Conservation (phyloP, 2,329 filamentous ascomycete genomes). For the Ophidiomyces ophidiicola region DNA sequence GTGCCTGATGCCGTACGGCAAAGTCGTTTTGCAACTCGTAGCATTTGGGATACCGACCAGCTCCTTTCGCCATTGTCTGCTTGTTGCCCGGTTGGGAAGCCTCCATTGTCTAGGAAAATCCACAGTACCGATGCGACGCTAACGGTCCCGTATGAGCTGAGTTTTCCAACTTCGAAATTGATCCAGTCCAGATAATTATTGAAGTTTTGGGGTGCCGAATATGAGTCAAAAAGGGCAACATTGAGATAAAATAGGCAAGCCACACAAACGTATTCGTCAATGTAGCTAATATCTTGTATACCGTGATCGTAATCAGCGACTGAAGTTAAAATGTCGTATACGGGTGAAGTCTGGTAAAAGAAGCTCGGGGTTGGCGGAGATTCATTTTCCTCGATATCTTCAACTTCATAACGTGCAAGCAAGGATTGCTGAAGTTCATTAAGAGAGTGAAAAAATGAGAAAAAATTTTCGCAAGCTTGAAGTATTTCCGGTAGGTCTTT, state of each 20-base stretch:
- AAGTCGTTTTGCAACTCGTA: conserved; percentile 23
- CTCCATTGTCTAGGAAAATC: conserved; percentile 24
- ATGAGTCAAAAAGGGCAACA: conserved; percentile 22
- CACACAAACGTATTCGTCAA: conserved; percentile 25
- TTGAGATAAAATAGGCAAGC: conserved; percentile 24
- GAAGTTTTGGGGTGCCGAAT: conserved; percentile 19
- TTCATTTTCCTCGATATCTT: not conserved
- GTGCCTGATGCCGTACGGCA: conserved; percentile 22
- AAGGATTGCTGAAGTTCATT: conserved; percentile 19
- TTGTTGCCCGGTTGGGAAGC: conserved; percentile 17
- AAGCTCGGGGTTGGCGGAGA: conserved; percentile 3
- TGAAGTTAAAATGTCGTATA: conserved; percentile 22
- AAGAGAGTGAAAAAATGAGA: conserved; percentile 22
- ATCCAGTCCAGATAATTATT: conserved; percentile 23
- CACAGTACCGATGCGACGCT: conserved; percentile 24
- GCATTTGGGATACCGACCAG: conserved; percentile 25
- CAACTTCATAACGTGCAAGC: conserved; percentile 12
- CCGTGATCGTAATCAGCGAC: conserved; percentile 25
- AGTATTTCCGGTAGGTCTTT: conserved; percentile 18
- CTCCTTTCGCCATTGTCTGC: conserved; percentile 22
- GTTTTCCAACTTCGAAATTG: conserved; percentile 17
- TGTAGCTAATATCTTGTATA: conserved; percentile 24
- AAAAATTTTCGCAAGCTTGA: conserved; percentile 23
- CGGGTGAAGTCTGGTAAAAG: conserved; percentile 19
- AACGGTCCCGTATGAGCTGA: conserved; percentile 19